Base-by-base conservation (phyloP, 805 yeast genomes). In the Metschnikowia matae region DNA sequence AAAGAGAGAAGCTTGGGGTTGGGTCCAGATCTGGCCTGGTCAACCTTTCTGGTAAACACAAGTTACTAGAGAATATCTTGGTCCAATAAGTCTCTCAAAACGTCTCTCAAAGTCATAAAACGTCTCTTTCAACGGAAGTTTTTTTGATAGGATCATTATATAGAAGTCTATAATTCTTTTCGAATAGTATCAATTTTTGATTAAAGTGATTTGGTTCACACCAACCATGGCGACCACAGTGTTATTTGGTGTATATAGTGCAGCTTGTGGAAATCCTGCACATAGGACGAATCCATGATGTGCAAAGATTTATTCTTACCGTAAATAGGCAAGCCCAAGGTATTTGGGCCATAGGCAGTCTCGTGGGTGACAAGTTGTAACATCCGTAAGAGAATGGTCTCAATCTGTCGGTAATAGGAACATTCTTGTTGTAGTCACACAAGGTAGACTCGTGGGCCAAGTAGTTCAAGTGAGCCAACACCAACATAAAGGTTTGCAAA, bases 151-250 rank as follows among this genome's bases (percentile, higher is more conserved):
- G n/a, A n/a, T n/a, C n/a, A n/a, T n/a, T n/a, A n/a, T n/a, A n/a
- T n/a, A n/a, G n/a, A n/a, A n/a, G n/a, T n/a, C n/a, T n/a, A n/a
- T n/a, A n/a, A n/a, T n/a, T n/a, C n/a, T n/a, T n/a, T n/a, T n/a
- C n/a, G n/a, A n/a, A n/a, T n/a, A n/a, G n/a, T n/a, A n/a, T n/a
- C n/a, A n/a, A n/a, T n/a, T n/a, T n/a, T n/a, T n/a, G n/a, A n/a
- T n/a, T n/a, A n/a, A n/a, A n/a, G n/a, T n/a, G n/a, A n/a, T n/a
- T n/a, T 86, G 87, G 1, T 82, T 78, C 17, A 92, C 84, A 48
- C 99, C 98, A 33, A 89, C 84, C 75, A 92, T 84, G 6, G 96
- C 90, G 41, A 90, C 83, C 14, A 92, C 96, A 32, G 85, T 75
- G 52, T 87, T 81, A 45, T 87, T 86, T 2, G 99, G 97, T 34